Base-by-base conservation (phyloP, 2,329 filamentous ascomycete species). In the Penicillium hesseltinei region DNA sequence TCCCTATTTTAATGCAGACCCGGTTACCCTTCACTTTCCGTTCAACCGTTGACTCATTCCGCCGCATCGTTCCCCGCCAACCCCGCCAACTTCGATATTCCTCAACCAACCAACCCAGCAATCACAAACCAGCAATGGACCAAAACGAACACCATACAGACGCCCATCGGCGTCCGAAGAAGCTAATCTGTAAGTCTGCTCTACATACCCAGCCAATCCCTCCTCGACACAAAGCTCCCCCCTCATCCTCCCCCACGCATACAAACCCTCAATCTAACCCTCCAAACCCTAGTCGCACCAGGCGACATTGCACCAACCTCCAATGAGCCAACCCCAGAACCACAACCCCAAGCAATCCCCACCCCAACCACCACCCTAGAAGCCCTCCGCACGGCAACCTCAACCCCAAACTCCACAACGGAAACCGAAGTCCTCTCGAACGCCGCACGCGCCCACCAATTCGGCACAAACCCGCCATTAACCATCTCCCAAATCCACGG, bases 391-490 rank as follows among this genome's bases (percentile, higher is more conserved):
- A 73, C 73, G 13, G 68, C 69, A 17, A 67, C 70, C 29, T 71
- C 74, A 17, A 77, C 75, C 4, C 74, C 75, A 9, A 63, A 65
- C 42, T 73, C 74, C 21, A 67, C 66, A 23, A 69, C 68, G 10
- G 70, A 75, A 54, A 66, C 54, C 17, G 62, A 72, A 40, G 61
- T 76, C 21, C 62, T 77, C 31, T 71, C 73, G 4, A 64, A 74
- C 55, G 69, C 75, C 8, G 70, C 75, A 5, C 75, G 74, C 44
- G 75, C 75, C 3, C 75, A 78, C 61, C 75, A 78, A 53, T 78
- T 78, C 65, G 64, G 72, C 51, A 73, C 69, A 36, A 78, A 78
- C 60, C 75, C 75, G 0, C 75, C 74, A 1, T 66, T 77, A 9
- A 76, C 73, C 8, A 63, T 76, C 55, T 73, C 74, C 38, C 74